Evolutionary conservation across 345 rosid species (phyloP).

Genomic region (Luvunga scandens): DNA sequence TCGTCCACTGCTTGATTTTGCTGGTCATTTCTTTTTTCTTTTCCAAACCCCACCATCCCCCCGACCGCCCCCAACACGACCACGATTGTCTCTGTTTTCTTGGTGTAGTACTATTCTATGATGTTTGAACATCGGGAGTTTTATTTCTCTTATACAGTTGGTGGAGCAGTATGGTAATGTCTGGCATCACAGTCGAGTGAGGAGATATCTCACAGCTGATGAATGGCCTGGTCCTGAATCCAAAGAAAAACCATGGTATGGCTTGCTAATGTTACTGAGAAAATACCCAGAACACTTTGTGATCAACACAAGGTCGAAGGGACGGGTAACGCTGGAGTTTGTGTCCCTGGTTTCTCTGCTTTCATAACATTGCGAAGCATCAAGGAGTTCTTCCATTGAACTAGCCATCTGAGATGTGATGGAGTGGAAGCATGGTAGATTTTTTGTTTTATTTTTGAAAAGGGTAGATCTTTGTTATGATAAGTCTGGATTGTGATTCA

Average conservation of each 20-base stretch:
- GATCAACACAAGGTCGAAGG: constrained; percentile 86
- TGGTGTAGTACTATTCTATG: neutral
- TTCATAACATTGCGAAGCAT: constrained; percentile 28
- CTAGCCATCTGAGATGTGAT: neutral
- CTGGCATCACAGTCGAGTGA: constrained; percentile 92
- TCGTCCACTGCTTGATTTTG: neutral
- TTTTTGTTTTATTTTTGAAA: no score
- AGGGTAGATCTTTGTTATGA: neutral
- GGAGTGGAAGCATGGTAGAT: neutral
- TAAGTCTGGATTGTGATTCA: neutral
- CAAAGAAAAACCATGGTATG: constrained; percentile 90
- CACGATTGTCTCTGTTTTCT: neutral
- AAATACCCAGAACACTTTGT: constrained; percentile 96
- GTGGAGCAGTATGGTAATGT: constrained; percentile 62
- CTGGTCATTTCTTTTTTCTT: no score
- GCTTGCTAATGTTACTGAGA: constrained; percentile 77
- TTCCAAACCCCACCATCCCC: no score
- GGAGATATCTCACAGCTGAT: constrained; percentile 81
- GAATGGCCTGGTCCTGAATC: constrained; percentile 77
- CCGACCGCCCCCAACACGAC: no score
- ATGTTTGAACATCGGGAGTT: constrained; percentile 8
- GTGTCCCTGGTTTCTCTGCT: constrained; percentile 92
- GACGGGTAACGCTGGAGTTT: constrained; percentile 70
- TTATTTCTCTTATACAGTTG: constrained; percentile 43
- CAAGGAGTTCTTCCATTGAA: neutral